Base-by-base conservation (phyloP, 169 alveolate species). In the Eimeria acervulina region DNA sequence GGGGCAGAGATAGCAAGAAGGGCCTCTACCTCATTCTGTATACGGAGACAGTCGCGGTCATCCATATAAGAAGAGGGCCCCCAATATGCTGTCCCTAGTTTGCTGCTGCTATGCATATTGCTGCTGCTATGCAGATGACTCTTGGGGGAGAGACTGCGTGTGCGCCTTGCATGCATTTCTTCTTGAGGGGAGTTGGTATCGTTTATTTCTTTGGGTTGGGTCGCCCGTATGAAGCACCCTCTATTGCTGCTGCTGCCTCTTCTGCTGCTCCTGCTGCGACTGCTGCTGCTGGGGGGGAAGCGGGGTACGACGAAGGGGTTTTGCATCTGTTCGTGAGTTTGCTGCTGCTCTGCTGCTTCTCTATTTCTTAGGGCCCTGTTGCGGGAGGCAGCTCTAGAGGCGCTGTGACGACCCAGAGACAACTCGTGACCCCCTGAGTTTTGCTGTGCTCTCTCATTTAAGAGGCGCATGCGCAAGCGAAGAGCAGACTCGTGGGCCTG, bases 401-500 rank as follows among this genome's bases (percentile, higher is more conserved):
- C 85, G 44, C 52, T 74, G 85, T 74, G 85, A 12, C 85, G 0
- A 23, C 85, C 85, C 10, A 74, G 40, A 15, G 85, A 15, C 26
- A 36, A 15, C 0, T 74, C 12, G 26, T 26, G 52, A n/a, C 78
- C 31, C 15, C 31, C 28, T 13, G 42, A 12, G 7, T 6, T 8
- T 17, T 10, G 28, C 76, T 66, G 76, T 66, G 28, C 15, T 5
- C 52, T 2, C 1, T 36, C 52, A 74, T 38, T 74, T 26, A 28
- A 51, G 44, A 42, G 23, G 47, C 85, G 85, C 42, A 28, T 36
- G 15, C 85, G 85, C n/a, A 36, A 21, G 51, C 55, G 42, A 26
- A 42, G 52, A 74, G 85, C 85, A 42, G 23, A 42, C 52, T 74
- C 85, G 31, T 74, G 85, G 26, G 47, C 52, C 85, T 38, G 42